These are phyloP conservation scores for Samsoniella hepiali DNA, from an alignment of 2,329 filamentous ascomycete genomes.

Conservation along the genomic window DNA sequence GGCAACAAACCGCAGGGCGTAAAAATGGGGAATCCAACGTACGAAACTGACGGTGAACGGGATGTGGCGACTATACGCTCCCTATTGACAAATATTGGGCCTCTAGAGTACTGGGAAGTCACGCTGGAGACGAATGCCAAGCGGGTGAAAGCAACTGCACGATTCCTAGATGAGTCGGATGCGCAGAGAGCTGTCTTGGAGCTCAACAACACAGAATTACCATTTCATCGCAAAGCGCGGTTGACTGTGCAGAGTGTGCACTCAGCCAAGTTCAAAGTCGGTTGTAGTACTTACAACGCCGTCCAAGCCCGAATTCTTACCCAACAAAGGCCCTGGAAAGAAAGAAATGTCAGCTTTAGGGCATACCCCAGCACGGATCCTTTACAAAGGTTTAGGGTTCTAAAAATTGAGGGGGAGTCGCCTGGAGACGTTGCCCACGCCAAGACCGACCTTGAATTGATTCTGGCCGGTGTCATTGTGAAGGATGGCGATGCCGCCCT, in stretches of 20 bases:
- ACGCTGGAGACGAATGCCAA: conserved; percentile 27
- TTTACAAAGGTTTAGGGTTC: conserved; percentile 25
- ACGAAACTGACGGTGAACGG: conserved; percentile 10
- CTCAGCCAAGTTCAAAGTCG: conserved; percentile 39
- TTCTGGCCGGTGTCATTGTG: conserved; percentile 33
- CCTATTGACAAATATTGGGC: conserved; percentile 30
- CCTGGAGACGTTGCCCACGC: conserved; percentile 30
- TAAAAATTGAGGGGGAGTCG: conserved; percentile 38
- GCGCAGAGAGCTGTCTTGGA: conserved; percentile 47
- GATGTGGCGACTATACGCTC: conserved; percentile 38
- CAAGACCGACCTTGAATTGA: conserved; percentile 30
- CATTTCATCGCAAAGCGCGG: conserved; percentile 30
- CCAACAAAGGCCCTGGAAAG: conserved; percentile 30
- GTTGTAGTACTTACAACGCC: conserved; percentile 31
- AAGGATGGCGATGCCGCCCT: conserved; percentile 25
- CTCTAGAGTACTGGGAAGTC: conserved; percentile 35
- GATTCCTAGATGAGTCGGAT: conserved; percentile 37
- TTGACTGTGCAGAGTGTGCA: conserved; percentile 37
- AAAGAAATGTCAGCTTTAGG: conserved; percentile 28
- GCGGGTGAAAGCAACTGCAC: conserved; percentile 37
- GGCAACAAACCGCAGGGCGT: not conserved
- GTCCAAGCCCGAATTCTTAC: conserved; percentile 29
- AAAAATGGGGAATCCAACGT: not conserved
- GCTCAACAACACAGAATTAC: conserved; percentile 40
- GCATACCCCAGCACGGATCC: not conserved